Evolutionary conservation across 805 yeast species (phyloP).

Genomic region (Schizosaccharomyces pombe): DNA sequence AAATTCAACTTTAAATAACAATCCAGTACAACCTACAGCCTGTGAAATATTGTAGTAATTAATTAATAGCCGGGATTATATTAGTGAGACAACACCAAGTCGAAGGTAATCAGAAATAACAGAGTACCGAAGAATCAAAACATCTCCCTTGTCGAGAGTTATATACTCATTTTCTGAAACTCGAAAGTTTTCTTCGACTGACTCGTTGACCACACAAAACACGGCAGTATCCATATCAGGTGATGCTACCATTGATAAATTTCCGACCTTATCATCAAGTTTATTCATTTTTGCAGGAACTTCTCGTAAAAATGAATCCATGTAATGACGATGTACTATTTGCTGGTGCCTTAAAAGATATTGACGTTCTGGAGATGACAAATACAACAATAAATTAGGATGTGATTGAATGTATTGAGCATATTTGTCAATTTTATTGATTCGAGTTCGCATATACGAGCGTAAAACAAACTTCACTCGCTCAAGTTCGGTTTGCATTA

Average conservation of each 20-base stretch:
- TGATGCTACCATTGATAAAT: slow-evolving; percentile 47
- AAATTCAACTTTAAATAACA: too few species aligned
- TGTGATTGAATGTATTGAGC: slow-evolving; percentile 33
- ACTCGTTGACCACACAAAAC: slow-evolving; percentile 33
- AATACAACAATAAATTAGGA: slow-evolving; percentile 18
- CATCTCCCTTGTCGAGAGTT: not conserved
- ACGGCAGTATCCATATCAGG: slow-evolving; percentile 65
- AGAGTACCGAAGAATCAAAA: not conserved
- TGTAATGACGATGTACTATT: slow-evolving; percentile 40
- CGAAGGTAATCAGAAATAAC: not conserved
- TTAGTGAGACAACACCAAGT: not conserved
- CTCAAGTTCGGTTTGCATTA: slow-evolving; percentile 81
- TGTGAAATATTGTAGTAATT: too few species aligned
- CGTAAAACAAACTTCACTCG: slow-evolving; percentile 63
- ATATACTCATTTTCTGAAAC: slow-evolving; percentile 1
- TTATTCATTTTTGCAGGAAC: slow-evolving; percentile 49
- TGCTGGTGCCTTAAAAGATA: slow-evolving; percentile 48
- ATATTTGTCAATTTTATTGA: slow-evolving; percentile 39
- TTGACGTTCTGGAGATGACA: slow-evolving; percentile 36
- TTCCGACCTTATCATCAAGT: slow-evolving; percentile 51
- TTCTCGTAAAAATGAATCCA: slow-evolving; percentile 36
- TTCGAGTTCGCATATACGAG: slow-evolving; percentile 54
- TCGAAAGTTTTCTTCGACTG: slow-evolving; percentile 9
- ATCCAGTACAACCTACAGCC: too few species aligned
- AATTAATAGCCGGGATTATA: too few species aligned